Conservation (phyloP, 495 filamentous ascomycete genomes). For the Penicillium nucicola region DNA sequence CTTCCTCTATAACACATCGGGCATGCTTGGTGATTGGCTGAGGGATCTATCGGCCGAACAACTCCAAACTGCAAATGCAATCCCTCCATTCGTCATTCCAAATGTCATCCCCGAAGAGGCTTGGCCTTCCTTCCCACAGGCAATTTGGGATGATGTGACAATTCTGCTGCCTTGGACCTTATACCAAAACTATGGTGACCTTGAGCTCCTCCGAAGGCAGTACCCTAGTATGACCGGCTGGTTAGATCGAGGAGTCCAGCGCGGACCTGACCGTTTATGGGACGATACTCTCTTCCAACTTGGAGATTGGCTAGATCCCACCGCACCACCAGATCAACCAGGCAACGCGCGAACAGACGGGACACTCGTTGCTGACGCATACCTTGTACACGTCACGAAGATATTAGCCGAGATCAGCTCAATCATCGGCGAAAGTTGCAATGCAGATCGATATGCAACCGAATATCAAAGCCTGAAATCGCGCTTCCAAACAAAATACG, state of each 20-base stretch:
- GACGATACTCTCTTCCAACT: constrained; percentile 35
- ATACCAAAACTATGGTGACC: constrained; percentile 43
- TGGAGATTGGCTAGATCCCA: constrained; percentile 56
- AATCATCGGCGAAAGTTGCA: constrained; percentile 25
- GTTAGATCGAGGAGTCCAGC: constrained; percentile 44
- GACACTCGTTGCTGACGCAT: constrained; percentile 49
- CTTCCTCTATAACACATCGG: constrained; percentile 49
- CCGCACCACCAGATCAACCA: constrained; percentile 42
- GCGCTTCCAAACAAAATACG: constrained; percentile 43
- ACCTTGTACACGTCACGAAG: constrained; percentile 48
- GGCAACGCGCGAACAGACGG: constrained; percentile 40
- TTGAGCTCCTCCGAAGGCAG: constrained; percentile 36
- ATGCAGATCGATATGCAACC: constrained; percentile 22
- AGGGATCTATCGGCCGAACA: constrained; percentile 43
- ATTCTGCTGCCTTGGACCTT: constrained; percentile 45
- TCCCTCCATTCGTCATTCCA: constrained; percentile 41
- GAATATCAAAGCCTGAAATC: constrained; percentile 22
- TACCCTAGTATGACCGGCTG: constrained; percentile 44
- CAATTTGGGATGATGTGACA: constrained; percentile 49
- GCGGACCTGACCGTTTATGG: constrained; percentile 40
- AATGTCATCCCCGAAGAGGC: constrained; percentile 26
- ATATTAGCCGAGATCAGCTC: constrained; percentile 23
- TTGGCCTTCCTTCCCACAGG: constrained; percentile 30
- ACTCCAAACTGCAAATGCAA: constrained; percentile 16
- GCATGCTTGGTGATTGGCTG: constrained; percentile 50